Base-by-base conservation (phyloP, 805 yeast genomes). In the Danielia reshetovae region DNA sequence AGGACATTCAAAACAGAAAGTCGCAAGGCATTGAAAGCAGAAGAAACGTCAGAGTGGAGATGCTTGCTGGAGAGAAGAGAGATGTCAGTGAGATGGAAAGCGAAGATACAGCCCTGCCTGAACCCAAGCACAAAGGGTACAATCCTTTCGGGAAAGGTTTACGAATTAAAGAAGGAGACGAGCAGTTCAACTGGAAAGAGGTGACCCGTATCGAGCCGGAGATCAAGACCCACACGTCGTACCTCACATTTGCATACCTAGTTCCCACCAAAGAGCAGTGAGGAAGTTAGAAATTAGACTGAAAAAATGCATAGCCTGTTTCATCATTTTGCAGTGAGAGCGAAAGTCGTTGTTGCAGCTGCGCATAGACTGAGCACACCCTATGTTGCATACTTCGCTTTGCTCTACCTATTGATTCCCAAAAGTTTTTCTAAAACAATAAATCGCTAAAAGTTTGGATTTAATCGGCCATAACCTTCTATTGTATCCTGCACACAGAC, bases 91-190 rank as follows among this genome's bases (percentile, higher is more conserved):
- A 50, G 24, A 39, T 30, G 13, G 51, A 46, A 2, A 29, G 34
- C 4, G 22, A 19, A 19, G 45, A 35, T 50, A 36, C 30, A 4
- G 22, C 27, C 8, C 30, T 25, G 40, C 34, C 36, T n/a, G 36
- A 36, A 25, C 36, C 36, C 7, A 21, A 36, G 14, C 12, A 18
- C 13, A 36, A 38, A 4, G 37, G 36, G 16, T 89, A 70, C 59
- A 89, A 90, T 56, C 97, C 97, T 4, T 93, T 93, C 67, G 97
- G 98, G 3, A 83, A 79, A 54, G 97, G 97, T 10, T 62, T 72
- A 43, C 74, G 96, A 45, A 74, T 93, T 25, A 74, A 71, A 48
- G 97, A 90, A 62, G 98, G 99, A 35, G 97, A 90, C 52, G 75
- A 68, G 4, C 72, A 71, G 3, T 93, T 68, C 55, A 62, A 75